phyloP scores from a whole-genome alignment of 1,139 yeast species.

The Suhomyces bokatorum region DNA sequence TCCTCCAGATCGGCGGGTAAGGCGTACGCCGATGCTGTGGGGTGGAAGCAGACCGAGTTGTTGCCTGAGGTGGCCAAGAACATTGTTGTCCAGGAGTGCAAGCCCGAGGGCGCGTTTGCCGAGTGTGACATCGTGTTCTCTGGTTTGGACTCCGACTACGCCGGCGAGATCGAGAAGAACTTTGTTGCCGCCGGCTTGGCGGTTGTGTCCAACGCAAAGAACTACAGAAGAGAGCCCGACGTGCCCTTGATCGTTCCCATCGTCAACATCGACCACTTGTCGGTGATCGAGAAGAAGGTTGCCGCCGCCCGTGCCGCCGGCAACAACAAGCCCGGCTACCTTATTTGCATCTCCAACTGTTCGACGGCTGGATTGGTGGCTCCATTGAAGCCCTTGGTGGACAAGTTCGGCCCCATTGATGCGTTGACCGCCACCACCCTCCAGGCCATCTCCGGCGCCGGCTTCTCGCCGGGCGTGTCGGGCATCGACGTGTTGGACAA shows the following conservation, averaged over 20 bases:
- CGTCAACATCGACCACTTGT: slow-evolving; percentile 90
- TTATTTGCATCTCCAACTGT: slow-evolving; percentile 95
- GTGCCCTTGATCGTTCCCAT: slow-evolving; percentile 96
- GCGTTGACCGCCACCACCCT: slow-evolving; percentile 85
- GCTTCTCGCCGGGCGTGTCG: slow-evolving; percentile 96
- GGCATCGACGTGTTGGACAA: slow-evolving; percentile 94
- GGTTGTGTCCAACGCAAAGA: slow-evolving; percentile 92
- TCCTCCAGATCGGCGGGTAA: slow-evolving; percentile 94
- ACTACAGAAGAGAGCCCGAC: slow-evolving; percentile 82
- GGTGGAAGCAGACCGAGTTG: slow-evolving; percentile 91
- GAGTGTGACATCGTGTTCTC: slow-evolving; percentile 94
- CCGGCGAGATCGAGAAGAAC: slow-evolving; percentile 87
- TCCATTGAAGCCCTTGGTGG: slow-evolving; percentile 89
- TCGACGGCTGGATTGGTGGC: slow-evolving; percentile 98
- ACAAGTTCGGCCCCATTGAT: slow-evolving; percentile 85
- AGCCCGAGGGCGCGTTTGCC: slow-evolving; percentile 64
- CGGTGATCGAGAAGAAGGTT: slow-evolving; percentile 65
- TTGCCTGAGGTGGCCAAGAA: slow-evolving; percentile 69
- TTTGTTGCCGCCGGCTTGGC: slow-evolving; percentile 80
- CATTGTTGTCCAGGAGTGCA: slow-evolving; percentile 75
- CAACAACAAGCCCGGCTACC: slow-evolving; percentile 68
- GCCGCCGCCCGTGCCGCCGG: slow-evolving; percentile 54
- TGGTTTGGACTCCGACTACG: slow-evolving; percentile 90
- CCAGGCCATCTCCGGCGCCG: slow-evolving; percentile 98
- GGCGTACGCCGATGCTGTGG: slow-evolving; percentile 77